A percentile compares a stretch with the other conserved stretches of the same genome.
Conservation (phyloP, 495 filamentous ascomycete species). For the Venustampulla echinocandica region DNA sequence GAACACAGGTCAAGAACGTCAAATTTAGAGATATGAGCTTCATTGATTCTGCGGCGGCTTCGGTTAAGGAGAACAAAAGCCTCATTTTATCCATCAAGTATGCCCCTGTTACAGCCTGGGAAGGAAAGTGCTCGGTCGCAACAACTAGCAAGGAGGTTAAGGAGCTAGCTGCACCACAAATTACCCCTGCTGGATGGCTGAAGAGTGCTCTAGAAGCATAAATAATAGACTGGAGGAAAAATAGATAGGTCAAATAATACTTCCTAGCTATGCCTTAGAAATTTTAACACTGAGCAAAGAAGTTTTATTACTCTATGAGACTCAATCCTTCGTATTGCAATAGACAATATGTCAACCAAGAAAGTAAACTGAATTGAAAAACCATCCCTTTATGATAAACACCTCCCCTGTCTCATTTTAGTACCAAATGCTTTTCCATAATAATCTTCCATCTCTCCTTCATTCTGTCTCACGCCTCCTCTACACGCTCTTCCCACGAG, state of each 20-base stretch:
- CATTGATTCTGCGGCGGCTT: background rate
- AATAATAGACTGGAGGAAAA: background rate
- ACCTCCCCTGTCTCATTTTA: background rate
- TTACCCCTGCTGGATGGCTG: background rate
- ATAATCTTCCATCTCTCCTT: constrained; percentile 6
- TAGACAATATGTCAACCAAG: background rate
- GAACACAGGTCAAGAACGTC: constrained; percentile 9
- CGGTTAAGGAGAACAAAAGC: constrained; percentile 19
- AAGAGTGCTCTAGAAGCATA: background rate
- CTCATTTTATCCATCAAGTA: constrained; percentile 25
- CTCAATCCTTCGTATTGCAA: background rate
- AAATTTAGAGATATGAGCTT: background rate
- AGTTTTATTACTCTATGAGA: background rate
- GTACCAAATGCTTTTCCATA: background rate
- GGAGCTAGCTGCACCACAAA: constrained; percentile 1
- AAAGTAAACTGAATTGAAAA: background rate
- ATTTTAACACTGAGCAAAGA: background rate
- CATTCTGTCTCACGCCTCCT: constrained; percentile 4
- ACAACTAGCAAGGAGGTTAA: constrained; percentile 25
- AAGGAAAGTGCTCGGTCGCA: constrained; percentile 26
- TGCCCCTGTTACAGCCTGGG: constrained; percentile 20
- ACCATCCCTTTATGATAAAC: background rate
- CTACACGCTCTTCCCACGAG: constrained; percentile 3
- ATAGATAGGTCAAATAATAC: background rate
- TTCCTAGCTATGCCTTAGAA: background rate